These are phyloP conservation scores for Gorgonomyces haynaldii DNA, from an alignment of 192 early-diverging fungal species.

Conservation along the genomic window DNA sequence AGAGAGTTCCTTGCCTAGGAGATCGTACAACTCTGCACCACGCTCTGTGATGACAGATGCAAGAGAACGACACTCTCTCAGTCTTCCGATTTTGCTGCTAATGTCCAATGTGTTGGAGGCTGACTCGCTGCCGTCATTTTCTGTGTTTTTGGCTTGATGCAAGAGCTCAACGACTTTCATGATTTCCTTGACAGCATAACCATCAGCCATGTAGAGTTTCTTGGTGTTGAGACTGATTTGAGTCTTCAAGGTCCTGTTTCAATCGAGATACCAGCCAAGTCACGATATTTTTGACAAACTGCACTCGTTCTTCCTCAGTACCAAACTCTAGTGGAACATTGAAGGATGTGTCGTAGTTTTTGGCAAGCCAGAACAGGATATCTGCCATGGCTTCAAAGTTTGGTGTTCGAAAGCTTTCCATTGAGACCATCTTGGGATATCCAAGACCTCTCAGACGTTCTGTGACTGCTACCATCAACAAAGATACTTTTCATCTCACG, in stretches of 20 bases:
- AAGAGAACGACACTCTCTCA: conserved; percentile 31
- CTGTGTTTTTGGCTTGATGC: conserved; percentile 21
- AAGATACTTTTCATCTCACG: conserved; percentile 13
- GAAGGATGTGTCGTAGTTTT: conserved; percentile 35
- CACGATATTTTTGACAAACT: conserved; percentile 38
- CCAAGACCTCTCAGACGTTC: conserved; percentile 38
- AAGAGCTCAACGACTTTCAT: conserved; percentile 31
- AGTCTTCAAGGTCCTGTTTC: conserved; percentile 20
- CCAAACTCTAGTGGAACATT: conserved; percentile 29
- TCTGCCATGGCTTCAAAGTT: conserved; percentile 40
- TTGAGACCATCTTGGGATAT: conserved; percentile 35
- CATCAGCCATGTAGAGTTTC: conserved; percentile 42
- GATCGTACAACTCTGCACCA: conserved; percentile 33
- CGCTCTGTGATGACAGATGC: conserved; percentile 32
- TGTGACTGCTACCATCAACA: conserved; percentile 22
- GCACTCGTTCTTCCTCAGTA: conserved; percentile 36
- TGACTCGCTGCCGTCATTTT: conserved; percentile 7
- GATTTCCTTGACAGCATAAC: conserved; percentile 38
- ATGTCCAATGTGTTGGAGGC: conserved; percentile 26
- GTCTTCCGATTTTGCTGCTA: conserved; percentile 21
- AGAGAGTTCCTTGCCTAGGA: conserved; percentile 30
- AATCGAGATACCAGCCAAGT: conserved; percentile 24
- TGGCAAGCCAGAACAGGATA: conserved; percentile 40
- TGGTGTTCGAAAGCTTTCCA: conserved; percentile 38
- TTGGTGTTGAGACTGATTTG: conserved; percentile 39